phyloP scores from a whole-genome alignment of 805 yeast genomes.

The Candida germanica region DNA sequence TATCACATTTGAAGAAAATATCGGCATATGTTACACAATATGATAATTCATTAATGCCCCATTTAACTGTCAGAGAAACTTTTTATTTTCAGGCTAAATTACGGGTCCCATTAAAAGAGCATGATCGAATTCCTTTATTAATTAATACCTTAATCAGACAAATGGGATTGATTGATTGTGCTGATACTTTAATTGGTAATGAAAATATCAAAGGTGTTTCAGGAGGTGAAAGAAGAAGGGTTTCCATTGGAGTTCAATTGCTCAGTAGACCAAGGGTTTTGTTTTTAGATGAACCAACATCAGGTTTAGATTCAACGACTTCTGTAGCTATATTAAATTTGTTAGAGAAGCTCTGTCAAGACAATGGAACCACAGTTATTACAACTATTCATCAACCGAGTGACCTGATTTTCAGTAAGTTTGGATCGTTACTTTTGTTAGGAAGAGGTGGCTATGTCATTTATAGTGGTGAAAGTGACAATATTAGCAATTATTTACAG shows the following conservation, averaged over 20 bases:
- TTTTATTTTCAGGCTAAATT: conserved; percentile 67
- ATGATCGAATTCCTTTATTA: conserved; percentile 40
- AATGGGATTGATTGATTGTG: conserved; percentile 72
- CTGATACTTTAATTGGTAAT: conserved; percentile 55
- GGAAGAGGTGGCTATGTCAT: conserved; percentile 73
- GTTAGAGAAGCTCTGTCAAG: conserved; percentile 51
- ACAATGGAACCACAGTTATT: conserved; percentile 62
- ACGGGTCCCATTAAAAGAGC: conserved; percentile 47
- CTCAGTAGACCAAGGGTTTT: conserved; percentile 68
- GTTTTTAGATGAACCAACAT: conserved; percentile 83
- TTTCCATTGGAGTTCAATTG: conserved; percentile 77
- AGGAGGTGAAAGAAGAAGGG: conserved; percentile 70
- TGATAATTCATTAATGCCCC: conserved; percentile 67
- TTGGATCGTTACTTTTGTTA: conserved; percentile 69
- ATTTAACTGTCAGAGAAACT: conserved; percentile 77
- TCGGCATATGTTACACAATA: conserved; percentile 82
- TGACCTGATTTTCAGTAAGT: conserved; percentile 56
- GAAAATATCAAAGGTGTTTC: conserved; percentile 39
- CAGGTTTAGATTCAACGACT: conserved; percentile 81
- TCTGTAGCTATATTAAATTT: conserved; percentile 65
- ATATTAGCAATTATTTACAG: conserved; percentile 47
- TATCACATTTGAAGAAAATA: conserved; percentile 23
- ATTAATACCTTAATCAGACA: conserved; percentile 60
- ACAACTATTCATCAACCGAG: conserved; percentile 85
- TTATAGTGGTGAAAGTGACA: conserved; percentile 56